Percentiles rank a stretch among this genome's conserved stretches.
phyloP scores from a whole-genome alignment of 2,329 filamentous ascomycete genomes.

The Penicillium sp. region DNA sequence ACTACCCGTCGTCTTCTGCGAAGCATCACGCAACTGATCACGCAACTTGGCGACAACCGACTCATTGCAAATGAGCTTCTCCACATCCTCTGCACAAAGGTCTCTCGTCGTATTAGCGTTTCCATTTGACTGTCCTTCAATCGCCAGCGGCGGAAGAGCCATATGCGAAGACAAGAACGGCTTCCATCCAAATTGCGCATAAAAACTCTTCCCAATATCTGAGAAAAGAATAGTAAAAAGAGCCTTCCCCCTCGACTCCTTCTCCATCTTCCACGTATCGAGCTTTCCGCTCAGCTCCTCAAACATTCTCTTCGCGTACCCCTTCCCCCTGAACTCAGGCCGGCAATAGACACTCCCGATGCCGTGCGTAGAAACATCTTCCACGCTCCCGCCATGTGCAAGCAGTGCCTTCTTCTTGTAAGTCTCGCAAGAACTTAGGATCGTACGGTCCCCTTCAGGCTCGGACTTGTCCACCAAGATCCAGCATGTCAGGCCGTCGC shows the following conservation, averaged over 20 bases:
- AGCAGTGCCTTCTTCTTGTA: constrained; percentile 43
- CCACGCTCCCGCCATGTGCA: constrained; percentile 54
- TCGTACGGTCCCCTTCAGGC: constrained; percentile 41
- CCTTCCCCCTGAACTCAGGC: constrained; percentile 64
- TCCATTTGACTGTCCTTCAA: constrained; percentile 20
- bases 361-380: constrained; percentile 64
- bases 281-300: constrained; percentile 60
- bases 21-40: constrained; percentile 55
- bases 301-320: constrained; percentile 79
- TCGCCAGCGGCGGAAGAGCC: constrained; percentile 51
- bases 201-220: constrained; percentile 82
- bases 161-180: constrained; percentile 73
- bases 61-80: constrained; percentile 52
- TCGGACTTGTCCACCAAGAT: constrained; percentile 54
- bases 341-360: constrained; percentile 79
- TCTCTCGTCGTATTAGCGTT: constrained; percentile 23
- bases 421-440: constrained; percentile 62
- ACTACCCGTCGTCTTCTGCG: constrained; percentile 40
- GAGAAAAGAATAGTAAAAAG: constrained; percentile 81
- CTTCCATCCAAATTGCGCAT: constrained; percentile 74
- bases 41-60: constrained; percentile 69
- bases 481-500: constrained; percentile 60
- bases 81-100: constrained; percentile 35
- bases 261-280: constrained; percentile 53
- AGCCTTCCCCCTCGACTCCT: constrained; percentile 40